Evolutionary conservation across 1,284 basidiomycete genomes (phyloP).

Genomic region (Ustilago bromivora): DNA sequence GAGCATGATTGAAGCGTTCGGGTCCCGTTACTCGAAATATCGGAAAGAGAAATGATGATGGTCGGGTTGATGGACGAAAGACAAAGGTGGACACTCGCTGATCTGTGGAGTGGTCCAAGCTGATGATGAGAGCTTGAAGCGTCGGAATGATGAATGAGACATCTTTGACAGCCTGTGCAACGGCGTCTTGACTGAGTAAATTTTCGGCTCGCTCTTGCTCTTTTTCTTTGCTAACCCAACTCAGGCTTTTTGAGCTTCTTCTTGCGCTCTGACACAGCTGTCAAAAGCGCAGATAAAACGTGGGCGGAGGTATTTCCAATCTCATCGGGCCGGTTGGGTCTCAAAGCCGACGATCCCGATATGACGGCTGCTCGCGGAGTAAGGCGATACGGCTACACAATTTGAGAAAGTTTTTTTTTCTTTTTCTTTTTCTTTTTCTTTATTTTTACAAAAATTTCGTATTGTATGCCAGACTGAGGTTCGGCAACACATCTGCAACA

Average conservation of each 20-base stretch:
- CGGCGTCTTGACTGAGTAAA: neutral
- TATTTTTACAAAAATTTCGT: constrained; percentile 11
- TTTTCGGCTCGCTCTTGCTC: neutral
- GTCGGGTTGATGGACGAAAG: neutral
- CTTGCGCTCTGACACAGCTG: constrained; percentile 9
- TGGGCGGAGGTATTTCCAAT: constrained; percentile 30
- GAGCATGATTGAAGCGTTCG: constrained; percentile 13
- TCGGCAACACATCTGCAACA: constrained; percentile 6
- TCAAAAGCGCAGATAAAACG: constrained; percentile 15
- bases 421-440: constrained; percentile 6
- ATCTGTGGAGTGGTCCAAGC: neutral
- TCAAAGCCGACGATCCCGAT: neutral
- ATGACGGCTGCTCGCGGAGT: neutral
- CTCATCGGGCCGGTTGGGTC: neutral
- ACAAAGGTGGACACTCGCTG: too few species aligned
- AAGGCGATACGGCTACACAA: constrained; percentile 10
- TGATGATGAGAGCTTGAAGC: neutral
- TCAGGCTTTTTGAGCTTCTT: neutral
- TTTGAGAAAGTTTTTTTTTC: constrained; percentile 26
- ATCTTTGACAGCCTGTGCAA: too few species aligned
- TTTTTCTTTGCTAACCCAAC: constrained; percentile 30
- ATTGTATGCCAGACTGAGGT: neutral
- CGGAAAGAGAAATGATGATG: neutral
- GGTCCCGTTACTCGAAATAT: neutral
- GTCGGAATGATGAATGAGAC: neutral